phyloP scores from a whole-genome alignment of 2,329 filamentous ascomycete species.

The Clarireedia paspali region DNA sequence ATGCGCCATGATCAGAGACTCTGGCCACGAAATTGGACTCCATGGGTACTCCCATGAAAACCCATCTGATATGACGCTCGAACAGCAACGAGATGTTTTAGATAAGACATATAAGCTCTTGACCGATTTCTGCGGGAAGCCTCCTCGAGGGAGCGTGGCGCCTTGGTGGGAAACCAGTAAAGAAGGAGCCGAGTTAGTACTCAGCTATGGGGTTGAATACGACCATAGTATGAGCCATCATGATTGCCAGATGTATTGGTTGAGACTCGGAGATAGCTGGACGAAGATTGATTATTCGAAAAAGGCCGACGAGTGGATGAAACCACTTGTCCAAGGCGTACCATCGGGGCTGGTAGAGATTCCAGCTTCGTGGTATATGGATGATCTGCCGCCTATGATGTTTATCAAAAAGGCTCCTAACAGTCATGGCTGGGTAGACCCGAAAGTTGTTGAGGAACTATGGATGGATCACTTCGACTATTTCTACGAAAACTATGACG shows the following conservation, averaged over 20 bases:
- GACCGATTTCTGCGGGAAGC: constrained; percentile 64
- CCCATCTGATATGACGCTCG: constrained; percentile 59
- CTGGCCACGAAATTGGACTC: constrained; percentile 56
- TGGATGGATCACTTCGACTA: constrained; percentile 56
- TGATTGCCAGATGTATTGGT: constrained; percentile 57
- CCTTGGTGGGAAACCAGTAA: constrained; percentile 69
- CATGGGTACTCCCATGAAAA: constrained; percentile 74
- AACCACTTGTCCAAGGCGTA: constrained; percentile 50
- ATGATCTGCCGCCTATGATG: constrained; percentile 62
- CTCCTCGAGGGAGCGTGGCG: constrained; percentile 63
- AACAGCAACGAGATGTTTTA: constrained; percentile 69
- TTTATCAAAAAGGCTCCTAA: constrained; percentile 61
- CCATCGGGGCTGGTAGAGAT: constrained; percentile 60
- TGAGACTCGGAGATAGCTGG: constrained; percentile 57
- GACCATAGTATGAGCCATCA: constrained; percentile 61
- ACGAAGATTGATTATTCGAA: constrained; percentile 60
- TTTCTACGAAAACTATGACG: constrained; percentile 69
- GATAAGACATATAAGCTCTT: constrained; percentile 67
- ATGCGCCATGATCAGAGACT: constrained; percentile 51
- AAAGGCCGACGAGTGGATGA: constrained; percentile 58
- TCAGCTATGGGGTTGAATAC: constrained; percentile 62
- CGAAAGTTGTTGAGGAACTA: constrained; percentile 39
- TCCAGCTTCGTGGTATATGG: constrained; percentile 53
- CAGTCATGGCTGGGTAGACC: constrained; percentile 49
- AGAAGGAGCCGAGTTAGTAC: constrained; percentile 57